Evolutionary conservation across 1,139 yeast genomes (phyloP), one percentile per base, ranked within the genome.

Genomic region (Taphrina flavorubra): DNA sequence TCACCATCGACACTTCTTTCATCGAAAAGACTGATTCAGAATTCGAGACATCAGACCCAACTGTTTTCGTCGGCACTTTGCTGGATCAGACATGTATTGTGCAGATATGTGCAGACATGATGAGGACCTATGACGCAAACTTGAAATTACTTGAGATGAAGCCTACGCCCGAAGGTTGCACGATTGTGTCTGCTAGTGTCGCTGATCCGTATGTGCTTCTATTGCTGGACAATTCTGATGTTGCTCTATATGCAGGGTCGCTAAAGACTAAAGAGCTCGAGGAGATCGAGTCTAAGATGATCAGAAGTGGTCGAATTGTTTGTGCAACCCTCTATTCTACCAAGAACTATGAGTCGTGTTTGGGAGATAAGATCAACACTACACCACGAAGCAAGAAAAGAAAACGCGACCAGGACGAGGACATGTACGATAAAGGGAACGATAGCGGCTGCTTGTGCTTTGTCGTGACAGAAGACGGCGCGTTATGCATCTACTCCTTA

Each of bases 81-180:
- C 81, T 85, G 69, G 82, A 83, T 42, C 87, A 87, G 0, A 84
- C 86, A 71, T 82, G 85, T 71, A 85, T 90, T 61, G 83, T 90
- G 16, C 97, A 92, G 76, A 86, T 91, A 0, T 87, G 95, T 0
- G 85, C 89, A 0, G 83, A 84, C 59, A 87, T 86, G 70, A 83
- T 91, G 51, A 82, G 84, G 51, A 77, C 90, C 2, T 91, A 86
- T 76, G 90, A 88, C 74, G 81, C 86, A 65, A 84, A 84, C 58
- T 88, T 91, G 76, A 83, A 84, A 70, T 79, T 72, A 36, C 71
- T 79, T 7, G 76, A 77, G 39, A 73, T 78, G 13, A 62, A 79
- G 20, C 74, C 75, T 13, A 55, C 68, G 16, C 68, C 68, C 13
- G 70, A 70, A 44, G 68, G 53, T 14, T 56, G 69, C 31, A 64